A percentile compares a stretch with the other conserved stretches of the same genome.
These are phyloP conservation scores for Malassezia equina DNA, from an alignment of 1,284 basidiomycete species.

Conservation along the genomic window DNA sequence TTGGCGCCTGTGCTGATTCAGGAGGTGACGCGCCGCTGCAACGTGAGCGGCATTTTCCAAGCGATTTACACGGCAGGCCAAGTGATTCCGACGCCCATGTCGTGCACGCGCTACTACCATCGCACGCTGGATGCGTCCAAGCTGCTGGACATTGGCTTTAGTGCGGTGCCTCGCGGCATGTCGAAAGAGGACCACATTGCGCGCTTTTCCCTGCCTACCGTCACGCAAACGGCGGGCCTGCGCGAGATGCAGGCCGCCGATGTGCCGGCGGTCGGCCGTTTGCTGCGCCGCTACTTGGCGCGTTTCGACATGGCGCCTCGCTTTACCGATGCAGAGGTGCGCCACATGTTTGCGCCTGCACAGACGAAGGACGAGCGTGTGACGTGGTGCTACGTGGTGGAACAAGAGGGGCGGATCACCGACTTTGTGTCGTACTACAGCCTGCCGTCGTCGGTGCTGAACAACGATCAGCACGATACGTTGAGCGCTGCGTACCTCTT, in stretches of 20 bases:
- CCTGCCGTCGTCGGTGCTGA: slow-evolving; percentile 79
- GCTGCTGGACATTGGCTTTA: slow-evolving; percentile 81
- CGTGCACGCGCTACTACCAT: slow-evolving; percentile 66
- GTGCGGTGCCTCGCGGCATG: slow-evolving; percentile 51
- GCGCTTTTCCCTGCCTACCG: slow-evolving; percentile 27
- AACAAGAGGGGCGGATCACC: slow-evolving; percentile 77
- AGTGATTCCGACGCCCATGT: slow-evolving; percentile 41
- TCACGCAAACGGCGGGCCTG: slow-evolving; percentile 51
- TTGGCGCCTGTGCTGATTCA: slow-evolving; percentile 94
- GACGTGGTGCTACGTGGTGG: slow-evolving; percentile 91
- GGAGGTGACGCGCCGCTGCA: slow-evolving; percentile 86
- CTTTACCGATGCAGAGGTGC: slow-evolving; percentile 68
- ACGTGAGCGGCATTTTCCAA: slow-evolving; percentile 84
- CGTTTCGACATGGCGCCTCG: slow-evolving; percentile 75
- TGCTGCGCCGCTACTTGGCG: slow-evolving; percentile 72
- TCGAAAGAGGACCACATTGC: slow-evolving; percentile 26
- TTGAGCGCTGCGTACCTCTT: slow-evolving; percentile 86
- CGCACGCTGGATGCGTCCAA: slow-evolving; percentile 85
- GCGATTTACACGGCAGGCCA: slow-evolving; percentile 76
- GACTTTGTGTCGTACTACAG: slow-evolving; percentile 97
- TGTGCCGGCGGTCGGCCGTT: slow-evolving; percentile 60
- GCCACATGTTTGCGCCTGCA: slow-evolving; percentile 60
- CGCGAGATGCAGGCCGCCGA: slow-evolving; percentile 81
- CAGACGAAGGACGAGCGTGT: slow-evolving; percentile 50
- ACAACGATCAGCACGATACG: slow-evolving; percentile 52